Evolutionary conservation across 2,329 filamentous ascomycete genomes (phyloP), one percentile per base, ranked within the genome.

Genomic region (Arthrobotrys iridis): DNA sequence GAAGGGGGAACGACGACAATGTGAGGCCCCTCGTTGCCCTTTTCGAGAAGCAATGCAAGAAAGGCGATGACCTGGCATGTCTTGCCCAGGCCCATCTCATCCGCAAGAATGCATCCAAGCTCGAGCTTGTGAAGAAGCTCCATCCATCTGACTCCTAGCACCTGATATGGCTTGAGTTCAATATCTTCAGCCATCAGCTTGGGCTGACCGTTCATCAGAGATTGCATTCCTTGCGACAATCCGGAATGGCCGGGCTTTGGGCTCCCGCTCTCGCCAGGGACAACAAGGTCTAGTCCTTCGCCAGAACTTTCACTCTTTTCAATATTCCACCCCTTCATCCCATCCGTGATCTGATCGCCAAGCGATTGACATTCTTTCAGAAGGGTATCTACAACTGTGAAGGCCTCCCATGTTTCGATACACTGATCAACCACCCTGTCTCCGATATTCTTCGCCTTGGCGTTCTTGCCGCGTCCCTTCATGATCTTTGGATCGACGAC

Each of bases 71-170:
- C 93, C 80, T 99, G 94, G 79, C 93, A 97, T 0, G 95, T 99
- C 85, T 99, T 99, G 48, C 95, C 95, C 41, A 94, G 85, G 59
- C 92, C 95, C 95, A 99, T 99, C 81, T 99, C 95, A 81, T 99
- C 95, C 1, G 95, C 95, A 15, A 99, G 85, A 67, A 99, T 98
- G 77, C 93, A 94, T 48, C 92, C 94, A 59, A 96, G 87, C 26
- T 89, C 86, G 70, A 91, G 89, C 60, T 89, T 86, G 83, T 93
- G 96, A 11, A 99, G 86, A 48, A 98, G 83, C 65, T 90, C 89
- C 80, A 99, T 87, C 95, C 95, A 99, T 81, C 98, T 98, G 59
- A 99, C 86, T 2, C 95, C 95, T 28, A 96, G 93, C 18, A 98
- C 84, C 81, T 99, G 95, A 80, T 97, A 98, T 35, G 95, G 90